Evolutionary conservation across 1,284 basidiomycete genomes (phyloP).

Genomic region (Ganoderma sp.): DNA sequence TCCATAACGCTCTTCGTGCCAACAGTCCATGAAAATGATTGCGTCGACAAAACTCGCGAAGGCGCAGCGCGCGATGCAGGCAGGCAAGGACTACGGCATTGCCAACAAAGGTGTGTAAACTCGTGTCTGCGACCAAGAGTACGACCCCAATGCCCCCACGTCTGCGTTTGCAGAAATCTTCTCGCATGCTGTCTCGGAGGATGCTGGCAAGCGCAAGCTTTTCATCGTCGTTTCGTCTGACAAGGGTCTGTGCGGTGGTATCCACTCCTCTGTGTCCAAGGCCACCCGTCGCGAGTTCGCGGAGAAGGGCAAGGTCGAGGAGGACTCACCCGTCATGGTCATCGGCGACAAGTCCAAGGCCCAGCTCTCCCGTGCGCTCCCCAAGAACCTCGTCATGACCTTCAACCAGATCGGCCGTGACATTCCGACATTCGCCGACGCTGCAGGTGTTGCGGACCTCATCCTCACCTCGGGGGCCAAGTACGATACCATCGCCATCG

Average conservation of each 20-base stretch:
- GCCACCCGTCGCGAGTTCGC: constrained; percentile 75
- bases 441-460: constrained; percentile 92
- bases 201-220: constrained; percentile 74
- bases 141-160: constrained; percentile 10
- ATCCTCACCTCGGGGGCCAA: constrained; percentile 86
- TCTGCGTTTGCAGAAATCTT: constrained; percentile 72
- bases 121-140: background rate
- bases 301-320: constrained; percentile 57
- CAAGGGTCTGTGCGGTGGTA: constrained; percentile 99
- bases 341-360: constrained; percentile 98
- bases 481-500: constrained; percentile 88
- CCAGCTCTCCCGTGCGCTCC: constrained; percentile 79
- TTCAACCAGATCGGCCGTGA: constrained; percentile 99
- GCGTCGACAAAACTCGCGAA: constrained; percentile 97
- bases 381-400: constrained; percentile 78
- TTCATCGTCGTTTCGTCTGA: constrained; percentile 96
- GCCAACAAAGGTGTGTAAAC: constrained; percentile 85
- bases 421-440: constrained; percentile 97
- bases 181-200: constrained; percentile 70
- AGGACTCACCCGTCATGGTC: constrained; percentile 79
- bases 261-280: constrained; percentile 97
- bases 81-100: constrained; percentile 92
- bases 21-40: constrained; percentile 99
- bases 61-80: constrained; percentile 93
- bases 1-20: background rate